Evolutionary conservation across 2,329 filamentous ascomycete genomes (phyloP).

Genomic region (Dactylellina drechsleri): DNA sequence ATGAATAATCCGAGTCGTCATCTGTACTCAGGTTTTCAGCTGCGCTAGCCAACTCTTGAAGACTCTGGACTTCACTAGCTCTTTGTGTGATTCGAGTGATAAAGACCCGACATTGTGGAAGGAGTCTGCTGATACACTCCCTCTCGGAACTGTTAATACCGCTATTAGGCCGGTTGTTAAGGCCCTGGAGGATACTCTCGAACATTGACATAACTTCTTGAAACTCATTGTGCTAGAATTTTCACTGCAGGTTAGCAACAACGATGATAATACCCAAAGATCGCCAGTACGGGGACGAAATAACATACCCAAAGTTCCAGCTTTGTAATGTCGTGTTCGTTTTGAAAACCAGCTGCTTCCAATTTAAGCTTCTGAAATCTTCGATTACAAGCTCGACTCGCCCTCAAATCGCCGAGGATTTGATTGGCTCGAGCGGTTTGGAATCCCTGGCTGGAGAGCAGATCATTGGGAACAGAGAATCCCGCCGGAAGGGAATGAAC

Average conservation of each 20-base stretch:
- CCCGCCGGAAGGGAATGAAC: not conserved
- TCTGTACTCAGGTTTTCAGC: too few species aligned
- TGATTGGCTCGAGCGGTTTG: not conserved
- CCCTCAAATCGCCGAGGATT: not conserved
- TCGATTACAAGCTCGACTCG: not conserved
- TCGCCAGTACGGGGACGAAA: not conserved
- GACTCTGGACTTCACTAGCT: too few species aligned
- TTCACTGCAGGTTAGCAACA: not conserved
- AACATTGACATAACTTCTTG: not conserved
- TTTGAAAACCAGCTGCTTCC: not conserved
- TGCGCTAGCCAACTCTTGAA: too few species aligned
- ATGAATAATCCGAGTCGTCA: too few species aligned
- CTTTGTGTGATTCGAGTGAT: too few species aligned
- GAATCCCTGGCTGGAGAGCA: not conserved
- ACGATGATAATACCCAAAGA: not conserved
- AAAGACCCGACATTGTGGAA: too few species aligned
- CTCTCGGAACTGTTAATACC: too few species aligned
- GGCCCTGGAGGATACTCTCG: not conserved
- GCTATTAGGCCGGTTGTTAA: not conserved
- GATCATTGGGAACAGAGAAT: not conserved
- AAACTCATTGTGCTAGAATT: not conserved
- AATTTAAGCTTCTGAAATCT: not conserved
- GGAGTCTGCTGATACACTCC: too few species aligned
- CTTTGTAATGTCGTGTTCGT: not conserved
- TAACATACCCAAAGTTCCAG: not conserved